Conservation (phyloP, 768 basidiomycete species). For the Coprinopsis sp. region DNA sequence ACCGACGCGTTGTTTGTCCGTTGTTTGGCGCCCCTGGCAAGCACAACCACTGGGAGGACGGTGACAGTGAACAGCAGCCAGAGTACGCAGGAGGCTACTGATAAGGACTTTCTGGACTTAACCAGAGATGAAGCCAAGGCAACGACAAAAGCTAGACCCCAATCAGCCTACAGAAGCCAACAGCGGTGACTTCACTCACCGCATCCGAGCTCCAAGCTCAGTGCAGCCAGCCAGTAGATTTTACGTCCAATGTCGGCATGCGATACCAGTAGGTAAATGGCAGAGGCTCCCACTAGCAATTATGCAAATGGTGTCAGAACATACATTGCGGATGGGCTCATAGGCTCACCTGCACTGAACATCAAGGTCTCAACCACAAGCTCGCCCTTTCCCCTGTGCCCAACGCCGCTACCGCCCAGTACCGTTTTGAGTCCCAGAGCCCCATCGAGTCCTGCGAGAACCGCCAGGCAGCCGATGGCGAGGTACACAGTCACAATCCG, state of each 20-base stretch:
- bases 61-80: conserved; percentile 6
- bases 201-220: conserved; percentile 8
- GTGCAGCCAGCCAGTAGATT: conserved; percentile 3
- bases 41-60: conserved; percentile 4
- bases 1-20: conserved; percentile 3
- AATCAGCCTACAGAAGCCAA: conserved; percentile 1
- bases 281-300: conserved; percentile 4
- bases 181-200: conserved; percentile 3
- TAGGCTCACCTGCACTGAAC: conserved; percentile 8
- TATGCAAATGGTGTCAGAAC: not conserved
- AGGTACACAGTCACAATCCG: conserved; percentile 5
- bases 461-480: conserved; percentile 8
- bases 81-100: conserved; percentile 4
- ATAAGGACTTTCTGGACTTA: not conserved
- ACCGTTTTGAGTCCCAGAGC: conserved; percentile 4
- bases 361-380: conserved; percentile 8
- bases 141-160: conserved; percentile 2
- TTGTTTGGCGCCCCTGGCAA: conserved; percentile 11
- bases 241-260: not conserved
- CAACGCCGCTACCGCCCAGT: conserved; percentile 3
- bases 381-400: conserved; percentile 8
- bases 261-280: conserved; percentile 8
- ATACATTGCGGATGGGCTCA: not conserved
- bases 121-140: not conserved
- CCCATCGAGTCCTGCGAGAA: conserved; percentile 1